These are phyloP conservation scores for Chaetomiaceae sp. DNA, from an alignment of 2,329 filamentous ascomycete species.

Conservation along the genomic window DNA sequence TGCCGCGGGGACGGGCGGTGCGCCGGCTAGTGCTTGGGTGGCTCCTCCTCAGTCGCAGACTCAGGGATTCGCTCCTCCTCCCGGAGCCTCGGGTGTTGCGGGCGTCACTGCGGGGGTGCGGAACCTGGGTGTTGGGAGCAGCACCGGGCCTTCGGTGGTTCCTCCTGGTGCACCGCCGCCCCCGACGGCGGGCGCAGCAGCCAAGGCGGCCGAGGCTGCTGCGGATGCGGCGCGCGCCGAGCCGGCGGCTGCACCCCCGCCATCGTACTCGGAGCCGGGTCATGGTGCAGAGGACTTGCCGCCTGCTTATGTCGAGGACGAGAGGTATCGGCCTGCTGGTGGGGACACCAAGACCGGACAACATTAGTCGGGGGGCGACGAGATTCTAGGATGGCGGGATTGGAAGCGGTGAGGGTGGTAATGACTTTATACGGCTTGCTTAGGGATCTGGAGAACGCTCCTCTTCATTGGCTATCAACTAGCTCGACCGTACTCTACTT, in stretches of 20 bases:
- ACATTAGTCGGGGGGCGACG: constrained; percentile 11
- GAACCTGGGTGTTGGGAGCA: constrained; percentile 4
- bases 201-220: constrained; percentile 28
- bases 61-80: background rate
- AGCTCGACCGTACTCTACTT: too few relatives aligned
- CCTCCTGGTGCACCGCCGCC: background rate
- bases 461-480: too few relatives aligned
- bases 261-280: constrained; percentile 26
- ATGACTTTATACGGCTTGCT: too few relatives aligned
- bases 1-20: background rate
- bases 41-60: background rate
- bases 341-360: constrained; percentile 27
- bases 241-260: constrained; percentile 24
- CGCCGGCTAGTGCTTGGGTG: background rate
- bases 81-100: background rate
- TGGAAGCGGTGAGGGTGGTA: too few relatives aligned
- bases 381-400: too few relatives aligned
- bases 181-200: constrained; percentile 12
- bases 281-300: constrained; percentile 24
- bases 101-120: constrained; percentile 14
- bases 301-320: constrained; percentile 31
- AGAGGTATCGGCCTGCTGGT: constrained; percentile 13
- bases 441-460: too few relatives aligned
- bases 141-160: background rate
- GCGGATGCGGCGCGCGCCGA: constrained; percentile 22